Conservation (phyloP, 108 stramenopile genomes). For the Fistulifera solaris region DNA sequence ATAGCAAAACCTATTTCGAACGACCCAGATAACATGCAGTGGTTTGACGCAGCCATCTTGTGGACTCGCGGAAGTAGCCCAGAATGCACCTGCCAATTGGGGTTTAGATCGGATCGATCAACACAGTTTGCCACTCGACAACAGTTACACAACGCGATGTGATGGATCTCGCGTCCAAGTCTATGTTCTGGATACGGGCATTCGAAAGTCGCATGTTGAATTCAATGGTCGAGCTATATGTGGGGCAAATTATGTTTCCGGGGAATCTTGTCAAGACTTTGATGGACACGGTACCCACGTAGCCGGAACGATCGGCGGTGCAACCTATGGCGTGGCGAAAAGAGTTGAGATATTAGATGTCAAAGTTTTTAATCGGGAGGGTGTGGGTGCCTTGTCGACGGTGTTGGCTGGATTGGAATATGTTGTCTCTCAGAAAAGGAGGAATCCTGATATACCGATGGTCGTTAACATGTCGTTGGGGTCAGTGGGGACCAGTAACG, state of each 20-base stretch:
- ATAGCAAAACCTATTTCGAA: too few species aligned
- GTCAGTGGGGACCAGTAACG: not conserved
- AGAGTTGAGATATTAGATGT: slow-evolving; percentile 19
- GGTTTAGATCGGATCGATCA: not conserved
- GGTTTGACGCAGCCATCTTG: too few species aligned
- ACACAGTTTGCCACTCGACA: not conserved
- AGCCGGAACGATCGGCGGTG: slow-evolving; percentile 37
- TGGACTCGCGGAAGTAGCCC: too few species aligned
- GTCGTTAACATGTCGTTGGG: not conserved
- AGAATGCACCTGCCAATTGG: too few species aligned
- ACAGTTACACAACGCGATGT: not conserved
- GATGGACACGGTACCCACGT: slow-evolving; percentile 36
- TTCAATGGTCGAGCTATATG: not conserved
- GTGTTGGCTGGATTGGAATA: not conserved
- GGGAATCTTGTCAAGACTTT: slow-evolving; percentile 11
- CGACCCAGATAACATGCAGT: too few species aligned
- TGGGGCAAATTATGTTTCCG: not conserved
- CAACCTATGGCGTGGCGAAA: not conserved
- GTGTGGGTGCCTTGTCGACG: not conserved
- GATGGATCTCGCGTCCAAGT: slow-evolving; percentile 4
- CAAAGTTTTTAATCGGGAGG: slow-evolving; percentile 6
- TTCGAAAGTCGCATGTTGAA: slow-evolving; percentile 1
- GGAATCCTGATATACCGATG: too few species aligned
- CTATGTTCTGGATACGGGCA: slow-evolving; percentile 4
- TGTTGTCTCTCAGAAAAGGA: too few species aligned